These are phyloP conservation scores for Hippophae tibetana DNA, from an alignment of 306 rosid species.

Conservation along the genomic window DNA sequence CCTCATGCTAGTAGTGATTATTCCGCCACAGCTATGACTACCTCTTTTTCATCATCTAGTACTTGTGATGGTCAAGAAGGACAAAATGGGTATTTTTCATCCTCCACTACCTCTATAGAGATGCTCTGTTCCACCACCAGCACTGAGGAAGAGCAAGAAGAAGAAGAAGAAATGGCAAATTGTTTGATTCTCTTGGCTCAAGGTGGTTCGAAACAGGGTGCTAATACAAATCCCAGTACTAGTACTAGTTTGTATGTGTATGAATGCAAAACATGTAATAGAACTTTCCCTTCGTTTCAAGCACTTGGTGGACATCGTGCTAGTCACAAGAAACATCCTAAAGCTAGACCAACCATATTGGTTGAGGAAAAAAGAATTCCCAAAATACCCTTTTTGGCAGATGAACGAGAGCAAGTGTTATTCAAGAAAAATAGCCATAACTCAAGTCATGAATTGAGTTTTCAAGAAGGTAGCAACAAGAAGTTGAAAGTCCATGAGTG, in stretches of 20 bases:
- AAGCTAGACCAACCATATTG: slow-evolving; percentile 10
- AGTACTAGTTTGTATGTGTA: slow-evolving; percentile 36
- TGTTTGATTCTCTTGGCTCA: slow-evolving; percentile 84
- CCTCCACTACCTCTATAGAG: slow-evolving; percentile 26
- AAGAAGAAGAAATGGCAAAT: slow-evolving; percentile 87
- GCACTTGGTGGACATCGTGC: slow-evolving; percentile 99
- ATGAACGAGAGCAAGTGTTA: slow-evolving; percentile 12
- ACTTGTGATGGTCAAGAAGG: slow-evolving; percentile 14
- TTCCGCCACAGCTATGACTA: neutral
- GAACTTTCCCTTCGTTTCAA: slow-evolving; percentile 84
- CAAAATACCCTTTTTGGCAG: neutral
- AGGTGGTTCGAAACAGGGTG: slow-evolving; percentile 23
- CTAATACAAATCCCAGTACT: neutral
- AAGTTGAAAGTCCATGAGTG: slow-evolving; percentile 71
- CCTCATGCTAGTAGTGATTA: neutral
- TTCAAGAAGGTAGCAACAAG: slow-evolving; percentile 8
- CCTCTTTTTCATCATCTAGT: slow-evolving; percentile 53
- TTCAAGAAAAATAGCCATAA: slow-evolving; percentile 1
- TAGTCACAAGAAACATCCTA: slow-evolving; percentile 57
- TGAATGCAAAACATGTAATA: slow-evolving; percentile 89
- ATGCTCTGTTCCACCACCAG: neutral
- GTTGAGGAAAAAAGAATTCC: slow-evolving; percentile 23
- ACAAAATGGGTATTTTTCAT: slow-evolving; percentile 35
- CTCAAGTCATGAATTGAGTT: neutral
- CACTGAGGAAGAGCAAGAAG: slow-evolving; percentile 23